Evolutionary conservation across 768 basidiomycete genomes (phyloP).

Genomic region (Lyophyllum atratum): DNA sequence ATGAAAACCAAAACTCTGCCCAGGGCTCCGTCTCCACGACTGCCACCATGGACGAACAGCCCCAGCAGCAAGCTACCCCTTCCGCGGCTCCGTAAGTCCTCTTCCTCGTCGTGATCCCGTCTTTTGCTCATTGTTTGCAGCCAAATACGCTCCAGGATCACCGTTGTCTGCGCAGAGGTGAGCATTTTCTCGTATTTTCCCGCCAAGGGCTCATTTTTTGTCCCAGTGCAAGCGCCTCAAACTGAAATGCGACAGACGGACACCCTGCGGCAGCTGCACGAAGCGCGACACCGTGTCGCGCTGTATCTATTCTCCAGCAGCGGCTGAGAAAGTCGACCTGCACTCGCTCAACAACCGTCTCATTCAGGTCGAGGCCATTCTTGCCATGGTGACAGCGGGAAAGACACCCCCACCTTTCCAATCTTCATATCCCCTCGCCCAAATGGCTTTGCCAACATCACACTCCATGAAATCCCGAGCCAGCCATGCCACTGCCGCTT

Average conservation of each 20-base stretch:
- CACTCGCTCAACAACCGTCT: constrained; percentile 84
- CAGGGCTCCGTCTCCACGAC: constrained; percentile 10
- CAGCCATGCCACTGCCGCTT: constrained; percentile 30
- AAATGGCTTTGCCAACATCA: constrained; percentile 8
- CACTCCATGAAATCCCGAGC: constrained; percentile 31
- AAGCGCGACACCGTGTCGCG: constrained; percentile 76
- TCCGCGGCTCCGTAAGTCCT: constrained; percentile 21
- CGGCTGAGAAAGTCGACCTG: constrained; percentile 85
- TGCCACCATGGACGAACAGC: constrained; percentile 18
- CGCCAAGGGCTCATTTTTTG: constrained; percentile 9
- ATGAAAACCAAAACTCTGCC: constrained; percentile 18
- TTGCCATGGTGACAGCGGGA: constrained; percentile 51
- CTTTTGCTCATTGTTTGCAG: constrained; percentile 29
- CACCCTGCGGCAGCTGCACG: constrained; percentile 75
- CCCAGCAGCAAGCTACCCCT: constrained; percentile 6
- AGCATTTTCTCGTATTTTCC: not conserved
- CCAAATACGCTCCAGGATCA: constrained; percentile 75
- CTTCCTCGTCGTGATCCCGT: not conserved
- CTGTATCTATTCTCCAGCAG: constrained; percentile 80
- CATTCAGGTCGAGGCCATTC: constrained; percentile 63
- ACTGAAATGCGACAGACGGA: constrained; percentile 80
- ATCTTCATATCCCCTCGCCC: constrained; percentile 35
- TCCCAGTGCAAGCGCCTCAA: constrained; percentile 84
- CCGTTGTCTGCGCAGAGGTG: constrained; percentile 83
- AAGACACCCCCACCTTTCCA: constrained; percentile 37